phyloP scores from a whole-genome alignment of 1,139 yeast genomes.

The Taiozyma sp. region DNA sequence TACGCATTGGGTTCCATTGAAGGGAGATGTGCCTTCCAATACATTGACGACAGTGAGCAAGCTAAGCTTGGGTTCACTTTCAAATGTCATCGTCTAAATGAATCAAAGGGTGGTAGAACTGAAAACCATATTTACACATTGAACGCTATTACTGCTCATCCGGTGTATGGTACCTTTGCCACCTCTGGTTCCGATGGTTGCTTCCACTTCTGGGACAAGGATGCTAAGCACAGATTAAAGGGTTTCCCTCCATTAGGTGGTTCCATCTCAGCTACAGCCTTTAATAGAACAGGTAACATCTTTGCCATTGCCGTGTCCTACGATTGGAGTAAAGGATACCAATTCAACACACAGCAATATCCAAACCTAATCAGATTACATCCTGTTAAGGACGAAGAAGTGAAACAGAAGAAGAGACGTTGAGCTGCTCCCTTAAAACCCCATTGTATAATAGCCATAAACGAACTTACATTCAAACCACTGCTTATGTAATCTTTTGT shows the following conservation, averaged over 20 bases:
- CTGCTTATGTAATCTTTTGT: not conserved
- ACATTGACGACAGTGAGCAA: constrained; percentile 80
- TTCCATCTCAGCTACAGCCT: constrained; percentile 73
- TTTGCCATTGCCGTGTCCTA: constrained; percentile 92
- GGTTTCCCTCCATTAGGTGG: constrained; percentile 72
- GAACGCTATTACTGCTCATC: constrained; percentile 83
- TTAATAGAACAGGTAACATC: constrained; percentile 78
- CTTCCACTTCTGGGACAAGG: constrained; percentile 95
- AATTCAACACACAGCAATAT: constrained; percentile 68
- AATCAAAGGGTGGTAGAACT: constrained; percentile 30
- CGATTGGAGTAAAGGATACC: constrained; percentile 93
- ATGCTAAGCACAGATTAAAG: constrained; percentile 81
- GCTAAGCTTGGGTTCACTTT: constrained; percentile 76
- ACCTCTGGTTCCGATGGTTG: constrained; percentile 97
- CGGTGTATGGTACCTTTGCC: constrained; percentile 82
- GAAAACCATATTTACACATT: constrained; percentile 67
- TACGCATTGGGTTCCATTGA: constrained; percentile 92
- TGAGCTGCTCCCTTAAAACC: constrained; percentile 1
- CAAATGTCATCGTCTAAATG: constrained; percentile 79
- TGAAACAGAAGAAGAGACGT: constrained; percentile 66
- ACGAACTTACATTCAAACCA: no score
- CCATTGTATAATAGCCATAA: no score
- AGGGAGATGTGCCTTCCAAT: constrained; percentile 96
- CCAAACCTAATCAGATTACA: constrained; percentile 80
- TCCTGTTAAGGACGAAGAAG: constrained; percentile 81